Evolutionary conservation across 352 stramenopile genomes (phyloP).

Genomic region (Peronospora farinosa): DNA sequence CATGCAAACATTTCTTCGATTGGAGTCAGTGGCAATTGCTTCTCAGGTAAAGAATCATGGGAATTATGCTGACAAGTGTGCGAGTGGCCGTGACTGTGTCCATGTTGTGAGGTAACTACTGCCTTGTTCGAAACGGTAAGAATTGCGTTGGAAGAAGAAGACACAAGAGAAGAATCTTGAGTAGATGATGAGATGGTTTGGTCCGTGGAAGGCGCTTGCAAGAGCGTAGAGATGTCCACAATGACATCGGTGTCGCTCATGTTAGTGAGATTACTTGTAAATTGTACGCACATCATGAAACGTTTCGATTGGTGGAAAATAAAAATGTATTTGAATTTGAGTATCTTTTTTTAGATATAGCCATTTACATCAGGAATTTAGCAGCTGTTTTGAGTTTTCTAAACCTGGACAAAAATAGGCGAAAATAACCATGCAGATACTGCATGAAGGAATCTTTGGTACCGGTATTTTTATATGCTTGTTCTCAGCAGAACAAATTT

Average conservation of each 20-base stretch:
- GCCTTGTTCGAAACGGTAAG: neutral
- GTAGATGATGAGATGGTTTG: neutral
- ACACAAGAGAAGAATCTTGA: slow-evolving; percentile 2
- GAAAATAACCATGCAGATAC: no score
- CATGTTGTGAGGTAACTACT: slow-evolving; percentile 11
- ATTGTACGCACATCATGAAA: neutral
- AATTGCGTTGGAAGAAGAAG: slow-evolving; percentile 2
- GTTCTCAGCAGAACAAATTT: no score
- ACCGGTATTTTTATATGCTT: no score
- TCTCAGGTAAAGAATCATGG: slow-evolving; percentile 1
- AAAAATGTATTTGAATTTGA: no score
- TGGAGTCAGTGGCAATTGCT: slow-evolving; percentile 29
- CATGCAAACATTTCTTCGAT: slow-evolving; percentile 62
- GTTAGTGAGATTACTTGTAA: neutral
- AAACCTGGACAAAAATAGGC: no score
- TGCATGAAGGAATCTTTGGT: no score
- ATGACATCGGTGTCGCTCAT: slow-evolving; percentile 26
- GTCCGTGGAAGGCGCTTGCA: neutral
- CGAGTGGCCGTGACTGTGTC: slow-evolving; percentile 11
- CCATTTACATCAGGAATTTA: no score
- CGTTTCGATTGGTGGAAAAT: slow-evolving; percentile 6
- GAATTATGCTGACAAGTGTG: slow-evolving; percentile 19
- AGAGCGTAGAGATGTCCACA: slow-evolving; percentile 21
- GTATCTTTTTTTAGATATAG: no score
- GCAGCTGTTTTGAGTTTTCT: no score